Conservation (phyloP, 768 basidiomycete genomes). For the Tulasnella sp. region DNA sequence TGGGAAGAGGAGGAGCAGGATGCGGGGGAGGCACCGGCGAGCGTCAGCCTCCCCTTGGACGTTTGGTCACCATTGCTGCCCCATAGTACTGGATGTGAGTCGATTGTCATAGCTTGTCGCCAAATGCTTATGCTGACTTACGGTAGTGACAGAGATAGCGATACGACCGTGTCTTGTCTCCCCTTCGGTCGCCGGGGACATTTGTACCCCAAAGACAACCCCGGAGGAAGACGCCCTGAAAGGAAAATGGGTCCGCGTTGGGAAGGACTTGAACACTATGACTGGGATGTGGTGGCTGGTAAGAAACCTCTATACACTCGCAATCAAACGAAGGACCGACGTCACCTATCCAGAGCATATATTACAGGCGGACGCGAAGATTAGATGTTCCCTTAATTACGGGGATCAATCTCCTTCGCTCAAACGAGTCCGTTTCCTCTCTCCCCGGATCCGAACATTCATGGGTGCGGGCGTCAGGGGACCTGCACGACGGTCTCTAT, state of each 20-base stretch:
- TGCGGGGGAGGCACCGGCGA: slow-evolving; percentile 41
- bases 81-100: slow-evolving; percentile 66
- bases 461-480: slow-evolving; percentile 57
- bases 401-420: slow-evolving; percentile 52
- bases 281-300: slow-evolving; percentile 51
- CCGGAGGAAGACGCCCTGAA: slow-evolving; percentile 22
- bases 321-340: not conserved
- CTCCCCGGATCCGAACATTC: slow-evolving; percentile 29
- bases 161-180: slow-evolving; percentile 52
- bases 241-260: slow-evolving; percentile 80
- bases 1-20: slow-evolving; percentile 39
- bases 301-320: slow-evolving; percentile 20
- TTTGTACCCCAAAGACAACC: slow-evolving; percentile 61
- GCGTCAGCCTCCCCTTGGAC: slow-evolving; percentile 52
- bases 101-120: not conserved
- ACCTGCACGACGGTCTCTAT: slow-evolving; percentile 51
- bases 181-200: slow-evolving; percentile 38
- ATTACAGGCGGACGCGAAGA: slow-evolving; percentile 76
- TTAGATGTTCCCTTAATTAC: slow-evolving; percentile 71
- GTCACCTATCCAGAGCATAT: slow-evolving; percentile 40
- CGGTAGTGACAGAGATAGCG: slow-evolving; percentile 67
- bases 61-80: slow-evolving; percentile 66
- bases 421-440: slow-evolving; percentile 36
- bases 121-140: not conserved
- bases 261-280: slow-evolving; percentile 61